These are phyloP conservation scores for Fusarium temperatum DNA, from an alignment of 2,329 filamentous ascomycete species.

Conservation along the genomic window DNA sequence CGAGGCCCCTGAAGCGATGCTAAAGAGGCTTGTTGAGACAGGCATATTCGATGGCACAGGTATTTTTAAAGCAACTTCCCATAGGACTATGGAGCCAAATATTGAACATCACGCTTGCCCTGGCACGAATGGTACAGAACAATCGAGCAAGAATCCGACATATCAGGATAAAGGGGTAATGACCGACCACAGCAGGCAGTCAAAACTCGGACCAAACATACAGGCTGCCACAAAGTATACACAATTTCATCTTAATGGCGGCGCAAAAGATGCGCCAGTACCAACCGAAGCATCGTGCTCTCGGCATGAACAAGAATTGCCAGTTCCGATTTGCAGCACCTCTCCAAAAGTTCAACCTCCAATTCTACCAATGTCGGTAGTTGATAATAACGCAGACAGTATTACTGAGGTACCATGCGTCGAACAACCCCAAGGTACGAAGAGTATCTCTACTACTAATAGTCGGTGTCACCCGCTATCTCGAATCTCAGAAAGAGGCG, in stretches of 20 bases:
- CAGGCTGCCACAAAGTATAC: background rate
- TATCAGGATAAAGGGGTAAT: slow-evolving; percentile 37
- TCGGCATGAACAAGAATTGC: background rate
- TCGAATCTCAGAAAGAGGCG: background rate
- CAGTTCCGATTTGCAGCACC: background rate
- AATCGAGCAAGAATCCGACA: background rate
- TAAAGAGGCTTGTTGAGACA: slow-evolving; percentile 26
- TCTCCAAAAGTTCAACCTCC: background rate
- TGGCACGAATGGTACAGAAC: background rate
- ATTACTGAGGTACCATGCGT: background rate
- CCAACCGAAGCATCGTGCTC: background rate
- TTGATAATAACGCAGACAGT: background rate
- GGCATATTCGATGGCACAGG: slow-evolving; percentile 31
- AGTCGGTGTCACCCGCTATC: background rate
- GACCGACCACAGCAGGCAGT: slow-evolving; percentile 9
- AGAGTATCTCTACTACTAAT: background rate
- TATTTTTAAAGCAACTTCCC: background rate
- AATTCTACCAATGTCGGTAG: background rate
- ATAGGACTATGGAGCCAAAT: background rate
- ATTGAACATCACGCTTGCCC: background rate
- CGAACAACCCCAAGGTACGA: background rate
- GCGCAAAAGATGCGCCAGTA: background rate
- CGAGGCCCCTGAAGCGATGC: background rate
- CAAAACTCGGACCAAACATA: background rate
- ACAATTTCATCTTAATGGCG: background rate